A percentile compares a stretch with the other conserved stretches of the same genome.
Conservation (phyloP, 2,329 filamentous ascomycete genomes). For the Calcarisporium arbuscula region DNA sequence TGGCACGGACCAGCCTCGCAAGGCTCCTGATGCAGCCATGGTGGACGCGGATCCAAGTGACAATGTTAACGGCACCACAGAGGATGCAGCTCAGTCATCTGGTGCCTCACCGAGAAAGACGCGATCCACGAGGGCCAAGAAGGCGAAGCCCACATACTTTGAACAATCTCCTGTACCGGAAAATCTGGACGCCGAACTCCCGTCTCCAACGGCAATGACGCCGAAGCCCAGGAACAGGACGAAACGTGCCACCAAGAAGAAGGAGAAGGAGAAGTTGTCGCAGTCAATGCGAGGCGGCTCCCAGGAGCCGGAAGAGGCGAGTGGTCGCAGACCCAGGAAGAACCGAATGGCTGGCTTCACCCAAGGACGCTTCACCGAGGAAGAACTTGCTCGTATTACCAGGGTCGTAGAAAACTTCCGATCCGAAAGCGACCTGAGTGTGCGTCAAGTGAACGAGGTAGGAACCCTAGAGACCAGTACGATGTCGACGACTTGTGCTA, state of each 20-base stretch:
- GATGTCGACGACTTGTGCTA: too few relatives aligned
- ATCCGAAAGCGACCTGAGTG: slow-evolving; percentile 33
- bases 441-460: slow-evolving; percentile 41
- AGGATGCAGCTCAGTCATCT: slow-evolving; percentile 4
- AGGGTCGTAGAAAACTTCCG: slow-evolving; percentile 38
- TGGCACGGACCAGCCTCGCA: background rate
- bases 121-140: slow-evolving; percentile 36
- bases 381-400: slow-evolving; percentile 35
- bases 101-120: slow-evolving; percentile 16
- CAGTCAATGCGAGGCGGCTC: slow-evolving; percentile 17
- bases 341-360: slow-evolving; percentile 22
- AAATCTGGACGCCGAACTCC: slow-evolving; percentile 15
- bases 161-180: slow-evolving; percentile 22
- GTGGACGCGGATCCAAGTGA: background rate
- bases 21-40: background rate
- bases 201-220: slow-evolving; percentile 26
- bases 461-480: too few relatives aligned
- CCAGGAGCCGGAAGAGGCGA: slow-evolving; percentile 3
- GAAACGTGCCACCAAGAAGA: slow-evolving; percentile 22
- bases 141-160: slow-evolving; percentile 42
- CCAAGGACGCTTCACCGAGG: slow-evolving; percentile 36
- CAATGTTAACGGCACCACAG: slow-evolving; percentile 2
- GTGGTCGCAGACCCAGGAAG: slow-evolving; percentile 12
- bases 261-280: slow-evolving; percentile 10
- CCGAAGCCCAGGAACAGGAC: slow-evolving; percentile 22